phyloP scores from a whole-genome alignment of 2,329 filamentous ascomycete species.

The Zelopaecilomyces penicillatus region DNA sequence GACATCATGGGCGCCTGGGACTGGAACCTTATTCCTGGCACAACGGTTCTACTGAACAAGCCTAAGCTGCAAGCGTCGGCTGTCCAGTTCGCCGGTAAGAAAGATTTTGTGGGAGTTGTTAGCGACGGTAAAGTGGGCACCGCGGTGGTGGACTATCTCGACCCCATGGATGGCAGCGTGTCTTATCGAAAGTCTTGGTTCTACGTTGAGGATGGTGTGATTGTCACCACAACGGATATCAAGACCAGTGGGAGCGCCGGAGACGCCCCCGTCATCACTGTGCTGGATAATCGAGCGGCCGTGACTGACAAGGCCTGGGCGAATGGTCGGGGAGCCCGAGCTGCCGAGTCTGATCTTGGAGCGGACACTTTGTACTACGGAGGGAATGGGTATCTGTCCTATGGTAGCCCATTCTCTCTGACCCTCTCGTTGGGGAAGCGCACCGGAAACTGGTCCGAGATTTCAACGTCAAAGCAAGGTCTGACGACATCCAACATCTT shows the following conservation, averaged over 20 bases:
- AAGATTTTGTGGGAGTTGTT: conserved; percentile 16
- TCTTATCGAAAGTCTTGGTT: conserved; percentile 17
- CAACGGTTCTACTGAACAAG: conserved; percentile 12
- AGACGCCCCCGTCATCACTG: conserved; percentile 9
- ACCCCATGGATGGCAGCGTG: conserved; percentile 12
- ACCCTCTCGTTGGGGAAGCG: conserved; percentile 12
- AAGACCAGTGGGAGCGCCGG: conserved; percentile 3
- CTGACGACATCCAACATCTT: conserved; percentile 12
- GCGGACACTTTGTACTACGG: conserved; percentile 12
- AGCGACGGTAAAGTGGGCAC: conserved; percentile 14
- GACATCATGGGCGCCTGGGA: conserved; percentile 17
- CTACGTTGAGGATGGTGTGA: conserved; percentile 13
- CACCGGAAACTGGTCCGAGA: conserved; percentile 16
- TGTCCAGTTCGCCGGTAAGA: conserved; percentile 9
- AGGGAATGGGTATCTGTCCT: conserved; percentile 14
- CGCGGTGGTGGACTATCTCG: conserved; percentile 13
- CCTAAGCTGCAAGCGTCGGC: conserved; percentile 5
- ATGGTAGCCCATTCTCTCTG: conserved; percentile 12
- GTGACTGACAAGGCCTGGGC: conserved; percentile 8
- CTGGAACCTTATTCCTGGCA: conserved; percentile 17
- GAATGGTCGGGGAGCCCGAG: conserved; percentile 3
- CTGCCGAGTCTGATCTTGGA: neutral
- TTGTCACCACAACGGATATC: conserved; percentile 12
- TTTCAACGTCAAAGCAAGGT: conserved; percentile 14
- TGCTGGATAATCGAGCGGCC: conserved; percentile 15